phyloP scores from a whole-genome alignment of 495 filamentous ascomycete species.

The Xylaria grammica region DNA sequence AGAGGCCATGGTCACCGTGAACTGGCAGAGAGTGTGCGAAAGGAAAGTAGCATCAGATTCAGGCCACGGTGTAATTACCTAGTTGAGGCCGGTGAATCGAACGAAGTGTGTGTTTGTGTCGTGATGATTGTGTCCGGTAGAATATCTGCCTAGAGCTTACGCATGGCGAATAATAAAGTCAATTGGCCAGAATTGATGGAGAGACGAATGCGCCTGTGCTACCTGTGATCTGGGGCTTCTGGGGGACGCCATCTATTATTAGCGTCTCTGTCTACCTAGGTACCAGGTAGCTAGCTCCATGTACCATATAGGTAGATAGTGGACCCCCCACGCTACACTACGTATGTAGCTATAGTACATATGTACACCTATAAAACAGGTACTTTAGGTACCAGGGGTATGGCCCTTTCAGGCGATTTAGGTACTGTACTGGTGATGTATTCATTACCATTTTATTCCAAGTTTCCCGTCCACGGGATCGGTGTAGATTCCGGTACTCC shows the following conservation, averaged over 20 bases:
- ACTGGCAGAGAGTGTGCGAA: neutral
- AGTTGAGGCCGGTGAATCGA: no score
- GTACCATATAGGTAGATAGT: no score
- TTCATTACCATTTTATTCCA: neutral
- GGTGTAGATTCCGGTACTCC: neutral
- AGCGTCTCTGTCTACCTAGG: neutral
- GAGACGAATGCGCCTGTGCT: no score
- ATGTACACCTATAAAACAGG: no score
- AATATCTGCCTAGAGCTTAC: neutral
- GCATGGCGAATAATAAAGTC: neutral
- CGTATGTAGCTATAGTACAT: no score
- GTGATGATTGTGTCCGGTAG: neutral
- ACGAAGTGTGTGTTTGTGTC: no score
- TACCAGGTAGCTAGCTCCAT: no score
- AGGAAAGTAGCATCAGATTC: conserved; percentile 15
- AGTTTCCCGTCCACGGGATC: neutral
- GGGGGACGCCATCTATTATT: conserved; percentile 7
- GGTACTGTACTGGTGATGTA: neutral
- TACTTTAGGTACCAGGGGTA: no score
- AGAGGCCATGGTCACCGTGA: conserved; percentile 48
- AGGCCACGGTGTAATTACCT: neutral
- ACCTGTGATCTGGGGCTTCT: neutral
- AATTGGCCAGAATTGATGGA: neutral
- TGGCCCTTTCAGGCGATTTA: no score
- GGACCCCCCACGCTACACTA: no score